Base-by-base conservation (phyloP, 192 early-diverging fungal species). In the Coemansia sp. region DNA sequence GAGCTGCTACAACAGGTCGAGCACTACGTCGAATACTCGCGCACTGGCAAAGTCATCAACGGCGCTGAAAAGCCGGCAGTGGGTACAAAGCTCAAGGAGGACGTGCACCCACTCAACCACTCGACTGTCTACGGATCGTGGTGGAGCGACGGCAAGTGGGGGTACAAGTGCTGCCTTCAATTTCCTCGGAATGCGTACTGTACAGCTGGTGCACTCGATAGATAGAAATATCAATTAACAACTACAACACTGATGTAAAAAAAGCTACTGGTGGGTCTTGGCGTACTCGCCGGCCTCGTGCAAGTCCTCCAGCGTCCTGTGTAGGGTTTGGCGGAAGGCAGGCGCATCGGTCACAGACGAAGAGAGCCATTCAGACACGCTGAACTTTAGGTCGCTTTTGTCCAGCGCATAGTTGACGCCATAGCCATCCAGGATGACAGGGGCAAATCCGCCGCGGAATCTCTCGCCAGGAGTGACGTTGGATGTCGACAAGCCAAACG, bases 131-230 rank as follows among this genome's bases (percentile, higher is more conserved):
- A 91, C 93, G 97, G 97, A 1, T 95, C 93, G 22, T 99, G 85
- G 69, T 99, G 97, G 97, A 80, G 84, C 26, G 90, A 93, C 67
- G 93, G 93, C 8, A 82, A 87, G 40, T 99, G 95, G 97, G 97
- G 97, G 19, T 99, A 95, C 81, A 83, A 84, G 37, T 99, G 97
- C 67, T 99, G 97, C 72, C 88, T 86, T 39, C 86, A 89, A 34
- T 85, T 88, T 44, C 63, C 86, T 35, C 80, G 87, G 48, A 93
- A 88, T 58, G 85, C 93, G 14, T 98, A 97, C 72, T 99, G 97
- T 65, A 95, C 91, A 7, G 70, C 58, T 18, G 52, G 32, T 17
- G 17, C 27, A 9, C 15, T 35, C 33, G 32, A 34, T 17, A 53
- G 19, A 15, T 53, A 53, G 52, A 7, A n/a, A 34, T 14, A 8